phyloP scores from a whole-genome alignment of 768 basidiomycete genomes.

The Ramaria sp. region DNA sequence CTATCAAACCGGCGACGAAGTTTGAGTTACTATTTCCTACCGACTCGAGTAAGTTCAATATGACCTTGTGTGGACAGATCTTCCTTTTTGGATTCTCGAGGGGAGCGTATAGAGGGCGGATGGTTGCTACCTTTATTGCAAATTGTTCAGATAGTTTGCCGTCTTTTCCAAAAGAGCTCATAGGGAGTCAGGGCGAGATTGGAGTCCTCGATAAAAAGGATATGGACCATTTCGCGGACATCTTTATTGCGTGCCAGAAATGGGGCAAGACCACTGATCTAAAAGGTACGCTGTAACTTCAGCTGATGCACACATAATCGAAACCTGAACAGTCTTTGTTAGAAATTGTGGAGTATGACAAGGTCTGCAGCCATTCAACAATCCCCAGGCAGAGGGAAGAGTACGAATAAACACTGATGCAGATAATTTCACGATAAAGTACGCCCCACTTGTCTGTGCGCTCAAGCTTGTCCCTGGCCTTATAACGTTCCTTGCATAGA shows the following conservation, averaged over 20 bases:
- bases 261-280: conserved; percentile 42
- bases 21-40: conserved; percentile 16
- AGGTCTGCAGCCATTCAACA: conserved; percentile 43
- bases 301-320: no score
- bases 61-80: conserved; percentile 31
- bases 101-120: conserved; percentile 67
- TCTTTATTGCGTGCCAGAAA: conserved; percentile 52
- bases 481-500: conserved; percentile 20
- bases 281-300: conserved; percentile 24
- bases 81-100: conserved; percentile 73
- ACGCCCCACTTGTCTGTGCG: conserved; percentile 14
- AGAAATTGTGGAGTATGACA: conserved; percentile 5
- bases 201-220: conserved; percentile 57
- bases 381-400: conserved; percentile 41
- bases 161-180: not conserved
- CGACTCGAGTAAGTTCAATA: not conserved
- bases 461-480: conserved; percentile 1
- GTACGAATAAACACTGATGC: conserved; percentile 34
- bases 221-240: conserved; percentile 60
- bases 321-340: not conserved
- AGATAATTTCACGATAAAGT: conserved; percentile 54
- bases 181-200: conserved; percentile 38
- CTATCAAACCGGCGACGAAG: conserved; percentile 63
- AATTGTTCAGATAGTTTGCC: not conserved
- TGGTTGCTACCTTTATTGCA: conserved; percentile 63